phyloP scores from a whole-genome alignment of 2,329 filamentous ascomycete genomes.

The Chrysosporium queenslandicum region DNA sequence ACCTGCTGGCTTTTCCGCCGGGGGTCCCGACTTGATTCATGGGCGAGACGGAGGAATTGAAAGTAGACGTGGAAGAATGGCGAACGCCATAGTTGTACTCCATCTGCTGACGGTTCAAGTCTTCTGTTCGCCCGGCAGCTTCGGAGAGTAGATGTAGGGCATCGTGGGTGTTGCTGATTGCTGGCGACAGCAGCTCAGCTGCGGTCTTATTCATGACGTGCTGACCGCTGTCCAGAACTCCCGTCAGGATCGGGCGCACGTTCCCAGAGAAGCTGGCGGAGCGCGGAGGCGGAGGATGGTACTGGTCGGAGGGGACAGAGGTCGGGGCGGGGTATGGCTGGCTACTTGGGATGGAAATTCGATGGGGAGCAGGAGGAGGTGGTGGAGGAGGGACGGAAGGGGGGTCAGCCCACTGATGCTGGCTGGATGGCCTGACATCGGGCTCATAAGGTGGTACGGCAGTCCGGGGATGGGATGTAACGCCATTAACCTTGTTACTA shows the following conservation, averaged over 20 bases:
- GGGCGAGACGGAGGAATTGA: slow-evolving; percentile 31
- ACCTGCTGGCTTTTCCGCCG: slow-evolving; percentile 25
- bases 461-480: slow-evolving; percentile 12
- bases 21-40: slow-evolving; percentile 29
- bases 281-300: slow-evolving; percentile 4
- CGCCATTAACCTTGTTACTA: slow-evolving; percentile 14
- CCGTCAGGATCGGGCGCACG: slow-evolving; percentile 11
- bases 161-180: slow-evolving; percentile 85
- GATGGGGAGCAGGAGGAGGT: slow-evolving; percentile 5
- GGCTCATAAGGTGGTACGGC: slow-evolving; percentile 10
- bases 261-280: slow-evolving; percentile 11
- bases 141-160: slow-evolving; percentile 85
- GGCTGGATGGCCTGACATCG: slow-evolving; percentile 11
- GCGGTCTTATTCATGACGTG: slow-evolving; percentile 52
- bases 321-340: slow-evolving; percentile 13
- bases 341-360: slow-evolving; percentile 12
- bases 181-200: slow-evolving; percentile 49
- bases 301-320: slow-evolving; percentile 12
- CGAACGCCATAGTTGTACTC: slow-evolving; percentile 37
- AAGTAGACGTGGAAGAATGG: slow-evolving; percentile 31
- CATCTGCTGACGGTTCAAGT: slow-evolving; percentile 41
- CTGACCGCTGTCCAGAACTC: slow-evolving; percentile 42
- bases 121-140: slow-evolving; percentile 52
- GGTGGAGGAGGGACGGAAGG: slow-evolving; percentile 2
- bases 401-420: slow-evolving; percentile 15